Conservation (phyloP, 495 filamentous ascomycete genomes). For the Tuber magnatum region DNA sequence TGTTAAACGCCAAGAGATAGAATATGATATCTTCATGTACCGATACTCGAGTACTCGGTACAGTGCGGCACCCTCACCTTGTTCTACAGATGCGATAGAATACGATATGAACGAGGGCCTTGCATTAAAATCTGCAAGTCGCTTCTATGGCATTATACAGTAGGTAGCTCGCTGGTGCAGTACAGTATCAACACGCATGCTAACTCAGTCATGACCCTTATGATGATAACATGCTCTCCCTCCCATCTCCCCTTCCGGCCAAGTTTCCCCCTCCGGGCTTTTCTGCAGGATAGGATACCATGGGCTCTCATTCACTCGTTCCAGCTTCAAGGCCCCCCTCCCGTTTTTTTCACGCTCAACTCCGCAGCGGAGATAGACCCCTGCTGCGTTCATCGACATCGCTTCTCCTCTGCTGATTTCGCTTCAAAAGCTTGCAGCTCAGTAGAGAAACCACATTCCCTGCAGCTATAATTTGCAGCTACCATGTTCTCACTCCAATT, state of each 20-base stretch:
- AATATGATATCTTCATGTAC: not conserved
- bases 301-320: not conserved
- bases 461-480: not conserved
- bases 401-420: not conserved
- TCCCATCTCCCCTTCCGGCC: not conserved
- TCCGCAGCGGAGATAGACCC: not conserved
- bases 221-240: not conserved
- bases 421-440: slow-evolving; percentile 1
- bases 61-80: not conserved
- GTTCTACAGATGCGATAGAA: not conserved
- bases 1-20: not conserved
- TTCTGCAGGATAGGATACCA: not conserved
- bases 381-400: not conserved
- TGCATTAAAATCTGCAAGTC: not conserved
- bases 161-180: not conserved
- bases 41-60: too few species aligned
- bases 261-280: not conserved
- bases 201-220: not conserved
- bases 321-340: not conserved
- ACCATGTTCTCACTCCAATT: not conserved
- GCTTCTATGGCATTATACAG: not conserved
- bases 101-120: not conserved
- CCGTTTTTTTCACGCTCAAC: not conserved
- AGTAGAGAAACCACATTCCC: not conserved
- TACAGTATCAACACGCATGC: not conserved